Conservation (phyloP, 257 asterid species). For the Solanum gracilifrons region DNA sequence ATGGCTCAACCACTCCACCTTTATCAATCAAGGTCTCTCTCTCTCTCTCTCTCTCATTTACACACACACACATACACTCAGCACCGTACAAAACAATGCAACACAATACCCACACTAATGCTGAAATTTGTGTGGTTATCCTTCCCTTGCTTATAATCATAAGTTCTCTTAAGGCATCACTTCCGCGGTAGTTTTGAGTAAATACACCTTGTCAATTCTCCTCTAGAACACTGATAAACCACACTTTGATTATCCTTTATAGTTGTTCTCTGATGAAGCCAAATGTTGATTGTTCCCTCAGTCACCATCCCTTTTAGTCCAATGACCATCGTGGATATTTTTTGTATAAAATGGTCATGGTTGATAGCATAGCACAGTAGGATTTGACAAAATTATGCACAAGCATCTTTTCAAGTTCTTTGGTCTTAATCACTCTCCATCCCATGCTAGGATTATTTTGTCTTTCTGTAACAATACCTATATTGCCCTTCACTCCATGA, state of each 20-base stretch:
- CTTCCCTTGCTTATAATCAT: background rate
- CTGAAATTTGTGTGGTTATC: background rate
- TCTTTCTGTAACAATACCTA: background rate
- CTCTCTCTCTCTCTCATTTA: background rate
- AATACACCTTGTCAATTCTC: background rate
- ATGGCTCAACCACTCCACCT: conserved; percentile 55
- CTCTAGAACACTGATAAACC: background rate
- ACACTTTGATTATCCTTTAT: background rate
- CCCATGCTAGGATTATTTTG: background rate
- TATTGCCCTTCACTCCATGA: background rate
- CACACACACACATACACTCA: background rate
- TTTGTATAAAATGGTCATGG: background rate
- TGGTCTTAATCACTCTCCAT: background rate
- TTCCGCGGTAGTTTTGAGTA: background rate
- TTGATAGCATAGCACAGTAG: background rate
- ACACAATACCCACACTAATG: background rate
- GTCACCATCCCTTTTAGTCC: background rate
- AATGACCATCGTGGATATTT: background rate
- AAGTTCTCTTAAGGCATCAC: background rate
- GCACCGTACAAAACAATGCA: background rate
- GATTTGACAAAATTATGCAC: background rate
- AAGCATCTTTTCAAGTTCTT: background rate
- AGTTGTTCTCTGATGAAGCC: background rate
- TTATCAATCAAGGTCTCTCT: conserved; percentile 54
- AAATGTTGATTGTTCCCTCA: background rate